phyloP scores from a whole-genome alignment of 2,329 filamentous ascomycete species.

The Pleochaeta shiraiana region DNA sequence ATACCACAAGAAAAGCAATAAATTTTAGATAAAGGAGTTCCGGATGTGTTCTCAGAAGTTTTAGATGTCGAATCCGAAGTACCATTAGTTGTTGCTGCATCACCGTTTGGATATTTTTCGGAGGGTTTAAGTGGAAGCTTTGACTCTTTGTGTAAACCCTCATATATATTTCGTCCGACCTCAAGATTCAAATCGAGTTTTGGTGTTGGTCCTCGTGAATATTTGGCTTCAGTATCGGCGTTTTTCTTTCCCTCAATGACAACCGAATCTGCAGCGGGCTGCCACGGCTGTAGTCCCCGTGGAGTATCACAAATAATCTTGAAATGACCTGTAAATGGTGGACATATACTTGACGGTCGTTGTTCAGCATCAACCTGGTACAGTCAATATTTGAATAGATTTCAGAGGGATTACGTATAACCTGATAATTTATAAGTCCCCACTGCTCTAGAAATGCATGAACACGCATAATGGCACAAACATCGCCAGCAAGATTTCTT shows the following conservation, averaged over 20 bases:
- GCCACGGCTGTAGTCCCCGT: slow-evolving; percentile 82
- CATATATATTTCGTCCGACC: slow-evolving; percentile 87
- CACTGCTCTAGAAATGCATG: slow-evolving; percentile 97
- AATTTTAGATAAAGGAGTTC: slow-evolving; percentile 43
- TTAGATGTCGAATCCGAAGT: slow-evolving; percentile 22
- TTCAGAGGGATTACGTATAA: slow-evolving; percentile 20
- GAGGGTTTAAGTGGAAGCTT: slow-evolving; percentile 38
- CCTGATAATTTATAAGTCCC: slow-evolving; percentile 98
- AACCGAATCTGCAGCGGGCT: slow-evolving; percentile 61
- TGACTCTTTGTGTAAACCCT: slow-evolving; percentile 64
- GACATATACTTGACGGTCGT: slow-evolving; percentile 82
- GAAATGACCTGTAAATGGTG: slow-evolving; percentile 95
- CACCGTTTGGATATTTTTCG: slow-evolving; percentile 50
- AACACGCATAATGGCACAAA: slow-evolving; percentile 97
- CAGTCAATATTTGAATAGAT: slow-evolving; percentile 6
- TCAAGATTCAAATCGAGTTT: slow-evolving; percentile 83
- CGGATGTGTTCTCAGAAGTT: slow-evolving; percentile 35
- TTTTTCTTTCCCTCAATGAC: slow-evolving; percentile 37
- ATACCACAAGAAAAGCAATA: slow-evolving; percentile 84
- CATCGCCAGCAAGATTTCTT: slow-evolving; percentile 85
- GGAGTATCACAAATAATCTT: slow-evolving; percentile 90
- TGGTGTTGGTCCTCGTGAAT: slow-evolving; percentile 36
- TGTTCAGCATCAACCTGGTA: slow-evolving; percentile 83
- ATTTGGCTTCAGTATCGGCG: slow-evolving; percentile 27
- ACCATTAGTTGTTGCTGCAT: slow-evolving; percentile 45